A percentile compares a stretch with the other conserved stretches of the same genome.
Evolutionary conservation across 2,329 filamentous ascomycete genomes (phyloP).

Genomic region (Aspergillus ochraceoroseus): DNA sequence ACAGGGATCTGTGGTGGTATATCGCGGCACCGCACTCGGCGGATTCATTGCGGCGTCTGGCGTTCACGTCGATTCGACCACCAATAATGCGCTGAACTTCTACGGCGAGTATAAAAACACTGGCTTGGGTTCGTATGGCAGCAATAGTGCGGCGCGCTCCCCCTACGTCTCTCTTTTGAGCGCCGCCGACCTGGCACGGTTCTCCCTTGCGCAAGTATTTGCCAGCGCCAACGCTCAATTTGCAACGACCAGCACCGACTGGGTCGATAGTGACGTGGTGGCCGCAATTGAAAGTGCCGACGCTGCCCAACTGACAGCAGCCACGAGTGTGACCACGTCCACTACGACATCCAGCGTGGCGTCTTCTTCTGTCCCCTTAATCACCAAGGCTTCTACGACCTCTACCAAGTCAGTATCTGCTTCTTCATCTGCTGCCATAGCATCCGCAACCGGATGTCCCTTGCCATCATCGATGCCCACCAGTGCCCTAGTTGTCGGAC

Average conservation of each 20-base stretch:
- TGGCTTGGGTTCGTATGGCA: slow-evolving; percentile 41
- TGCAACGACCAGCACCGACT: slow-evolving; percentile 32
- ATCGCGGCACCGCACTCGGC: slow-evolving; percentile 38
- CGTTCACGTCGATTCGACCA: slow-evolving; percentile 26
- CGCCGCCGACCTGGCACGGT: slow-evolving; percentile 33
- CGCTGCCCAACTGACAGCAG: slow-evolving; percentile 19
- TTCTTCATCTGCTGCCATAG: slow-evolving; percentile 13
- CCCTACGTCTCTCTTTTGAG: slow-evolving; percentile 36
- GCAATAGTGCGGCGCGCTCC: slow-evolving; percentile 34
- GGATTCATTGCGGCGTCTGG: slow-evolving; percentile 36
- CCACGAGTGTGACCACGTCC: slow-evolving; percentile 8
- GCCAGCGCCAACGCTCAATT: slow-evolving; percentile 33
- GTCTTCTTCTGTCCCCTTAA: slow-evolving; percentile 7
- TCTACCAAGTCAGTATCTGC: slow-evolving; percentile 1
- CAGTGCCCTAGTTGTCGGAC: slow-evolving; percentile 1
- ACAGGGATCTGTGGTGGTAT: slow-evolving; percentile 41
- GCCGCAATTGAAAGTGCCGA: slow-evolving; percentile 32
- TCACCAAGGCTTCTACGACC: slow-evolving; percentile 10
- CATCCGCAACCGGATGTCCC: slow-evolving; percentile 10
- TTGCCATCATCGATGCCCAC: background rate
- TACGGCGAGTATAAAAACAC: slow-evolving; percentile 44
- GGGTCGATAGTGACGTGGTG: slow-evolving; percentile 39
- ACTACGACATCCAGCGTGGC: slow-evolving; percentile 14
- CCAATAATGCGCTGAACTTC: slow-evolving; percentile 32
- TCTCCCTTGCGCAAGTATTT: slow-evolving; percentile 36